These are phyloP conservation scores for Dichotomopilus funicola DNA, from an alignment of 2,329 filamentous ascomycete species.

Conservation along the genomic window DNA sequence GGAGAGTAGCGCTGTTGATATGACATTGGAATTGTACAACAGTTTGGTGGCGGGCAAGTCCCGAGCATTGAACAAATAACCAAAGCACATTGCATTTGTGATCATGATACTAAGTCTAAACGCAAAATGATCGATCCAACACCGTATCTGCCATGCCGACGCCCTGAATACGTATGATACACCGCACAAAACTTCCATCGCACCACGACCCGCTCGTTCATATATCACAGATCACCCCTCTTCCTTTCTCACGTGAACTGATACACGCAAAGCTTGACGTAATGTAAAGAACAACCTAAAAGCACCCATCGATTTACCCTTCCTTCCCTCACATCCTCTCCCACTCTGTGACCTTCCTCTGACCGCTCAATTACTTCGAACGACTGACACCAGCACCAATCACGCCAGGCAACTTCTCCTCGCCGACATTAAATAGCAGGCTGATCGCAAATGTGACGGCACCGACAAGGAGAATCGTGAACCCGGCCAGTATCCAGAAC, in stretches of 20 bases:
- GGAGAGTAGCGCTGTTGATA: background rate
- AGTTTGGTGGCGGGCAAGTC: background rate
- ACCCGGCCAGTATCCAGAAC: slow-evolving; percentile 79
- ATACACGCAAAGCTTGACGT: too few species aligned
- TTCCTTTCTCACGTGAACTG: too few species aligned
- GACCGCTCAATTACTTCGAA: slow-evolving; percentile 44
- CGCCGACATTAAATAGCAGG: slow-evolving; percentile 75
- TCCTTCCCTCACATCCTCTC: background rate
- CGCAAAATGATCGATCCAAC: slow-evolving; percentile 18
- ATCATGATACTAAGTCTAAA: background rate
- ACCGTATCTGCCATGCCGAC: slow-evolving; percentile 18
- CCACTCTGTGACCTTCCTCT: background rate
- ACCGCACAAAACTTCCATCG: background rate
- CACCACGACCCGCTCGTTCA: too few species aligned
- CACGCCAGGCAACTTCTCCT: slow-evolving; percentile 83
- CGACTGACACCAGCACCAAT: slow-evolving; percentile 90
- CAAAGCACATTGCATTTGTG: slow-evolving; percentile 4
- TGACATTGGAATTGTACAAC: background rate
- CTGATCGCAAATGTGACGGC: slow-evolving; percentile 65
- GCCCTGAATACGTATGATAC: slow-evolving; percentile 25
- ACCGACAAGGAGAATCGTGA: slow-evolving; percentile 63
- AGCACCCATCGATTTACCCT: background rate
- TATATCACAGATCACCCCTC: too few species aligned
- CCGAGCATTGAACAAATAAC: background rate
- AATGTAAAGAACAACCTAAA: background rate